Conservation (phyloP, 805 yeast genomes). For the Tetrapisispora iriomotensis region DNA sequence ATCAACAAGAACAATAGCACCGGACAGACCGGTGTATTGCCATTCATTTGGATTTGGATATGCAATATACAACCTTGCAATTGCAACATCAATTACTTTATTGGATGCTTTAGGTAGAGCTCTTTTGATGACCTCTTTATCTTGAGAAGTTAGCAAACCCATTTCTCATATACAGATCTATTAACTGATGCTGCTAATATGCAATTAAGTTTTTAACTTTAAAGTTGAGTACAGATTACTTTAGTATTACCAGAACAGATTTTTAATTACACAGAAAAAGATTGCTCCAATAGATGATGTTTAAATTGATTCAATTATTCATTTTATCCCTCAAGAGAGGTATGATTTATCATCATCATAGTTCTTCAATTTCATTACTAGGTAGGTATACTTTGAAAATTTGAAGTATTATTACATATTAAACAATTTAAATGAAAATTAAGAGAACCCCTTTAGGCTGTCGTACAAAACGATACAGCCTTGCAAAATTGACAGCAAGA, state of each 20-base stretch:
- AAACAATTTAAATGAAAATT: no score
- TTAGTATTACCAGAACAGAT: no score
- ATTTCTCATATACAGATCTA: constrained; percentile 8
- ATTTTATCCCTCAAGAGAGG: no score
- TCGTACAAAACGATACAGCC: background rate
- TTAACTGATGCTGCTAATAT: background rate
- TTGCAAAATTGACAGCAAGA: background rate
- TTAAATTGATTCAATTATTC: no score
- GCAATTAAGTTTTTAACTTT: background rate
- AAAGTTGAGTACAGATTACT: no score
- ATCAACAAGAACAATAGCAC: constrained; percentile 81
- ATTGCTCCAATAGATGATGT: no score
- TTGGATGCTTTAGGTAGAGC: constrained; percentile 82
- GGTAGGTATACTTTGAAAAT: no score
- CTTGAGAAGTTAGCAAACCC: constrained; percentile 42
- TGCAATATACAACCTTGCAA: constrained; percentile 83
- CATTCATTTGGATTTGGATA: constrained; percentile 74
- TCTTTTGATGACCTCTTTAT: constrained; percentile 83
- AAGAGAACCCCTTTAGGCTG: background rate
- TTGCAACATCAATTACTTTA: constrained; percentile 81
- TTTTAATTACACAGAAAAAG: no score
- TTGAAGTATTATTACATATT: no score
- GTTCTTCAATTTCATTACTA: no score
- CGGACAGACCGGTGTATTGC: constrained; percentile 81
- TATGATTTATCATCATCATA: no score